phyloP scores from a whole-genome alignment of 208 protist species.

The Trypanosoma melophagium region DNA sequence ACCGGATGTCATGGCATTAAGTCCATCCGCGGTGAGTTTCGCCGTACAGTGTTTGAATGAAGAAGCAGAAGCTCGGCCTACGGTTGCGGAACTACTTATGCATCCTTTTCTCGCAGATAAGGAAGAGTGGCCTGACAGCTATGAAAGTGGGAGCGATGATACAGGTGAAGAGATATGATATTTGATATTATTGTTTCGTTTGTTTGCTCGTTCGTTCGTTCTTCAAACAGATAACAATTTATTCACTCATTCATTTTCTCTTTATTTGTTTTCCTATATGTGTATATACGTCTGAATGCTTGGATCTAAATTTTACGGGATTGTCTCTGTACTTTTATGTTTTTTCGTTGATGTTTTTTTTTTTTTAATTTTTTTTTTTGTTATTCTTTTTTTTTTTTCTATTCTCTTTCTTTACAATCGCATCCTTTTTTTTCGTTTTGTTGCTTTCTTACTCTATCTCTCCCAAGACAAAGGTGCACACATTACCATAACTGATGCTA shows the following conservation, averaged over 20 bases:
- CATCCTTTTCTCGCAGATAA: slow-evolving; percentile 53
- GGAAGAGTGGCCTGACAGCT: slow-evolving; percentile 1
- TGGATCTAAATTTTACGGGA: background rate
- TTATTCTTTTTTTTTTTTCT: background rate
- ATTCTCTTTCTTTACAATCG: background rate
- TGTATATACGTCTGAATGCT: background rate
- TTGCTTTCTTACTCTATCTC: background rate
- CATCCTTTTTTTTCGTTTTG: background rate
- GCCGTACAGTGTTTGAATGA: slow-evolving; percentile 69
- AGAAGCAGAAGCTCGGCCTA: slow-evolving; percentile 46
- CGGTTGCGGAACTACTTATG: slow-evolving; percentile 44
- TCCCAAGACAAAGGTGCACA: no score
- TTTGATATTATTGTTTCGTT: background rate
- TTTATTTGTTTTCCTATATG: background rate
- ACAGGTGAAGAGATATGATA: slow-evolving; percentile 8
- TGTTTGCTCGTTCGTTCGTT: no score
- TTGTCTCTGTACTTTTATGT: background rate
- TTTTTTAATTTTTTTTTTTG: background rate
- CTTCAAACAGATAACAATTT: no score
- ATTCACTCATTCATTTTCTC: background rate
- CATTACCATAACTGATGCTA: background rate
- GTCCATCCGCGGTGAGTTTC: slow-evolving; percentile 43
- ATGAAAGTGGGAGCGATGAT: slow-evolving; percentile 9
- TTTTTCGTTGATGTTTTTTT: background rate
- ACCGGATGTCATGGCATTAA: slow-evolving; percentile 42